Conservation (phyloP, 352 stramenopile species). For the Globisporangium polare region DNA sequence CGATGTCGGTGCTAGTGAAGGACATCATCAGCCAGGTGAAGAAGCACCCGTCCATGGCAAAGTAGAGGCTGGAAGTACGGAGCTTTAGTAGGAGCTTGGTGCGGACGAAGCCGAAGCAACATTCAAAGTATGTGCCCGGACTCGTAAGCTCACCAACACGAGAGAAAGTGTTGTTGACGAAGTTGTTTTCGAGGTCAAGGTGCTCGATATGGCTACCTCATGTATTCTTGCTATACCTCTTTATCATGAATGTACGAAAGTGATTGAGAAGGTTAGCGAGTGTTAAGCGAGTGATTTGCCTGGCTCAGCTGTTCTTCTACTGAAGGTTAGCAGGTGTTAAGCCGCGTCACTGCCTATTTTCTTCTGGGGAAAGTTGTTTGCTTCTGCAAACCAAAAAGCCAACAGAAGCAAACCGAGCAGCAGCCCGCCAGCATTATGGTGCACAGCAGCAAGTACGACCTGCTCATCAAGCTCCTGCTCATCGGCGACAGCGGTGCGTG, state of each 20-base stretch:
- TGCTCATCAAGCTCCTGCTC: conserved; percentile 87
- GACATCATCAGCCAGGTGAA: conserved; percentile 74
- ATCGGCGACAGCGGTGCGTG: conserved; percentile 82
- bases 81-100: neutral
- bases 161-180: too few species aligned
- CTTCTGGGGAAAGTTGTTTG: conserved; percentile 4
- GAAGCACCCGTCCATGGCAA: conserved; percentile 20
- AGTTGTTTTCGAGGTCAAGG: too few species aligned
- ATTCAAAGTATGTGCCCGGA: too few species aligned
- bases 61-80: neutral
- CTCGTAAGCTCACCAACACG: too few species aligned
- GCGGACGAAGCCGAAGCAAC: too few species aligned
- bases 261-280: neutral
- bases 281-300: neutral
- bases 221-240: too few species aligned
- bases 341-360: neutral
- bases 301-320: neutral
- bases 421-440: conserved; percentile 13
- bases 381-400: neutral
- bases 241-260: too few species aligned
- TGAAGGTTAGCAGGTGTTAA: neutral
- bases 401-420: neutral
- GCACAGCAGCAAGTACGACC: conserved; percentile 88
- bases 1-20: conserved; percentile 84
- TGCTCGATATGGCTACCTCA: too few species aligned